phyloP scores from a whole-genome alignment of 2,329 filamentous ascomycete genomes.

The Paecilomyces variotii region DNA sequence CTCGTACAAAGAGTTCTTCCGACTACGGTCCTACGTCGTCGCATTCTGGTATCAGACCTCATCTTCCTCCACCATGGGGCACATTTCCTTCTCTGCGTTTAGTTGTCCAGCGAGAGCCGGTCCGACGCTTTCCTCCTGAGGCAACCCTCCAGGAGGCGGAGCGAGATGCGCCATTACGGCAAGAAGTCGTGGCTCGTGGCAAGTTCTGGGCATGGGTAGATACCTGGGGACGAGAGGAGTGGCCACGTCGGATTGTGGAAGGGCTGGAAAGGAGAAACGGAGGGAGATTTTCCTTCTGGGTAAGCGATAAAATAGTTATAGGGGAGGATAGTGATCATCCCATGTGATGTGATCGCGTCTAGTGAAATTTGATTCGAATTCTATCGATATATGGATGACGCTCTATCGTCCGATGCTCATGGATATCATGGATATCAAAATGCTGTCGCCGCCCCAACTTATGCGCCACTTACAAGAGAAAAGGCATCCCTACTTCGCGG shows the following conservation, averaged over 20 bases:
- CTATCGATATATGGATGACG: not conserved
- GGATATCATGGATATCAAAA: not conserved
- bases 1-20: slow-evolving; percentile 4
- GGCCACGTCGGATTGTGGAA: slow-evolving; percentile 19
- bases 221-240: slow-evolving; percentile 23
- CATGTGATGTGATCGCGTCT: not conserved
- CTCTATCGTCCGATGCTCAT: not conserved
- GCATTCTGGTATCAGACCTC: slow-evolving; percentile 16
- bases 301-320: slow-evolving; percentile 6
- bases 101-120: slow-evolving; percentile 25
- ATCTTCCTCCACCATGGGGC: slow-evolving; percentile 32
- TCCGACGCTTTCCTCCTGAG: slow-evolving; percentile 28
- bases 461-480: not conserved
- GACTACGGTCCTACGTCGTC: slow-evolving; percentile 12
- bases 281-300: slow-evolving; percentile 21
- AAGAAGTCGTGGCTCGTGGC: slow-evolving; percentile 25
- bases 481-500: not conserved
- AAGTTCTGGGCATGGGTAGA: slow-evolving; percentile 32
- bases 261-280: slow-evolving; percentile 16
- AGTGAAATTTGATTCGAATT: not conserved
- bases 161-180: slow-evolving; percentile 26
- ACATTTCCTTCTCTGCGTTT: slow-evolving; percentile 30
- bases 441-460: not conserved
- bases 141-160: slow-evolving; percentile 25
- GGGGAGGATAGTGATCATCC: not conserved